Conservation (phyloP, 108 stramenopile genomes). For the Conticribra weissflogii region DNA sequence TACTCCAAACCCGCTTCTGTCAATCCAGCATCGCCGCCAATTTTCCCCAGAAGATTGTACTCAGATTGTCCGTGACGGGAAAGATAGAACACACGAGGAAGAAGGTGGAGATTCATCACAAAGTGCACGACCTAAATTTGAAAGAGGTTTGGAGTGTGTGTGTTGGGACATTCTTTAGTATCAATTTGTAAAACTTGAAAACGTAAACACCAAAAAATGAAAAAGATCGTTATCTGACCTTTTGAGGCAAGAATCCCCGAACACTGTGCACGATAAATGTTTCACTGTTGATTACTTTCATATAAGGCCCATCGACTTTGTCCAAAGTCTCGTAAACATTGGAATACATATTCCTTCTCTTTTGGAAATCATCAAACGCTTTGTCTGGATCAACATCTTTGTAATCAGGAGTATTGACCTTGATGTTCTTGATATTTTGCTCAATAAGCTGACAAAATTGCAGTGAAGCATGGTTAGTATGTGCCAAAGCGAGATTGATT, state of each 20-base stretch:
- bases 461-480: too few species aligned
- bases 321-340: conserved; percentile 89
- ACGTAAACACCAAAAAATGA: conserved; percentile 8
- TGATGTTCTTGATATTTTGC: conserved; percentile 87
- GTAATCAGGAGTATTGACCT: conserved; percentile 91
- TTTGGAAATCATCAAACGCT: conserved; percentile 85
- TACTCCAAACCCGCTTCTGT: conserved; percentile 89
- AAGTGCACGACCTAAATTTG: conserved; percentile 81
- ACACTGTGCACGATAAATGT: conserved; percentile 86
- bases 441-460: conserved; percentile 57
- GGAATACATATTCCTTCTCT: conserved; percentile 85
- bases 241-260: conserved; percentile 86
- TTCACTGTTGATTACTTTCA: conserved; percentile 87
- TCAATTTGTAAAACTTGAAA: not conserved
- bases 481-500: not conserved
- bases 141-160: too few species aligned
- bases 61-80: conserved; percentile 98
- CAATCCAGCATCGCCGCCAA: conserved; percentile 98
- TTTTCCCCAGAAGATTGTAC: conserved; percentile 97
- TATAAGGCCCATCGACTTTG: conserved; percentile 76
- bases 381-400: conserved; percentile 68
- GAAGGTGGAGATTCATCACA: conserved; percentile 92
- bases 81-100: conserved; percentile 91
- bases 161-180: too few species aligned
- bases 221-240: conserved; percentile 43